These are phyloP conservation scores for Tripterygium wilfordii DNA, from an alignment of 177 flowering plant species.

Conservation along the genomic window DNA sequence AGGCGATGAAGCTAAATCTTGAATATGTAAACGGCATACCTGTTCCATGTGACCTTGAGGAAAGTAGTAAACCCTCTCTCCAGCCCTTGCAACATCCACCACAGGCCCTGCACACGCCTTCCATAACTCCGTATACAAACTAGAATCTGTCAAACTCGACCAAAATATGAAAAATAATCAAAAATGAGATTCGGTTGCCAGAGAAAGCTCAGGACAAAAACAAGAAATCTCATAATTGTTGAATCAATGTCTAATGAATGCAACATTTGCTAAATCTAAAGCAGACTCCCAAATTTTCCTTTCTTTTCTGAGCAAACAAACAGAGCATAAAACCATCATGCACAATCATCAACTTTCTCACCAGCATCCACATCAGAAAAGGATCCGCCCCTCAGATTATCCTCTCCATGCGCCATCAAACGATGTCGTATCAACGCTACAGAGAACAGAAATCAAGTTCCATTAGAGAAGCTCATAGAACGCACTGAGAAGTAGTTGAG, in stretches of 20 bases:
- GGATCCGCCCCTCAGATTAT: conserved; percentile 7
- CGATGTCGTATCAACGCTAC: neutral
- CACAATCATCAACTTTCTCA: conserved; percentile 1
- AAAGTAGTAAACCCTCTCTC: conserved; percentile 57
- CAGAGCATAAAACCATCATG: neutral
- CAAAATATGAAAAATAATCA: neutral
- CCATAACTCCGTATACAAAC: conserved; percentile 59
- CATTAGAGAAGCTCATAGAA: neutral
- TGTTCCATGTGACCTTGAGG: conserved; percentile 82
- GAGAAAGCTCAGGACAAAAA: neutral
- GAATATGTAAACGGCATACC: conserved; percentile 16
- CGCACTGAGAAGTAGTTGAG: neutral
- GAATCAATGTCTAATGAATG: no score
- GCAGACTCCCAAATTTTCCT: no score
- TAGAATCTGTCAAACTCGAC: conserved; percentile 16
- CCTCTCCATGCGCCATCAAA: conserved; percentile 21
- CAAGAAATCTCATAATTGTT: neutral
- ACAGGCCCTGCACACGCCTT: conserved; percentile 65
- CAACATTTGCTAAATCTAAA: no score
- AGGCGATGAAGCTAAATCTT: neutral
- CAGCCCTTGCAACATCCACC: conserved; percentile 48
- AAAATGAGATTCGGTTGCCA: no score
- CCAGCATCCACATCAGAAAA: conserved; percentile 11
- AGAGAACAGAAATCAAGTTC: neutral
- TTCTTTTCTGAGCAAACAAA: conserved; percentile 2